A percentile compares a stretch with the other conserved stretches of the same genome.
Conservation (phyloP, 441 rosid species). For the Bruguiera hainesii region DNA sequence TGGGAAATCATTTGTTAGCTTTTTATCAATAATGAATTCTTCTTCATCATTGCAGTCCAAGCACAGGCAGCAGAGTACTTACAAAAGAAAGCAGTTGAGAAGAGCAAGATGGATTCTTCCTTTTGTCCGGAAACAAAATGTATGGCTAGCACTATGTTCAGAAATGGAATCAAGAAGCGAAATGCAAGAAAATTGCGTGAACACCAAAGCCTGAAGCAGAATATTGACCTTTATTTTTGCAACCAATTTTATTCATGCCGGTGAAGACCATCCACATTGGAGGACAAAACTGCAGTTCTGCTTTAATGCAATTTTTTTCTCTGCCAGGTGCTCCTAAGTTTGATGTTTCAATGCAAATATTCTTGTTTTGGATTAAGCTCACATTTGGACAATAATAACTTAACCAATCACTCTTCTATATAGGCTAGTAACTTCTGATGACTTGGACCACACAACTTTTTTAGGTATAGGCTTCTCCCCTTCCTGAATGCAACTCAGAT, state of each 20-base stretch:
- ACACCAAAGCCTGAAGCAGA: conserved; percentile 26
- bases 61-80: conserved; percentile 56
- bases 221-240: conserved; percentile 4
- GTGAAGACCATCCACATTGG: not conserved
- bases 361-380: too few species aligned
- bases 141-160: conserved; percentile 46
- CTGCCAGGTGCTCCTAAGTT: too few species aligned
- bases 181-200: conserved; percentile 35
- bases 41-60: conserved; percentile 44
- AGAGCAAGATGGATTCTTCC: conserved; percentile 20
- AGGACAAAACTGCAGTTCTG: too few species aligned
- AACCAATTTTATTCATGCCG: conserved; percentile 2
- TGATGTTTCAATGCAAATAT: too few species aligned
- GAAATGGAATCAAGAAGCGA: conserved; percentile 60
- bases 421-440: too few species aligned
- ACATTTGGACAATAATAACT: too few species aligned
- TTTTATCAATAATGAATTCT: conserved; percentile 6
- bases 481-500: too few species aligned
- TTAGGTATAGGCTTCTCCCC: too few species aligned
- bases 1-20: not conserved
- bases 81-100: conserved; percentile 40
- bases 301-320: too few species aligned
- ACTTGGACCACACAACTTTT: too few species aligned
- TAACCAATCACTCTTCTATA: too few species aligned
- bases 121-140: conserved; percentile 17